Evolutionary conservation across 2,329 filamentous ascomycete genomes (phyloP), one percentile per base, ranked within the genome.

Genomic region (Aspergillus novoparasiticus): DNA sequence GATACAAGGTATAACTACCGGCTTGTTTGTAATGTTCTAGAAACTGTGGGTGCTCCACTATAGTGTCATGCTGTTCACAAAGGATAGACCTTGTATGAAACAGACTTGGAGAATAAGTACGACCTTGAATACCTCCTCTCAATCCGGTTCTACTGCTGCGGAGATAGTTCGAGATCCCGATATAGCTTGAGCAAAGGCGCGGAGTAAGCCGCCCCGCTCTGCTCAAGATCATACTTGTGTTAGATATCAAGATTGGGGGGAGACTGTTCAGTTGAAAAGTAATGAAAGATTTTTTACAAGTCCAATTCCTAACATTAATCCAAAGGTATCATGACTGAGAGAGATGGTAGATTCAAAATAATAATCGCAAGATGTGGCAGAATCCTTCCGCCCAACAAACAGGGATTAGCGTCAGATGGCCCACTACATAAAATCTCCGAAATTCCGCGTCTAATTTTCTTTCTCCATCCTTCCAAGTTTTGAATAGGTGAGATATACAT

Each of bases 381-480:
- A 69, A 68, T 58, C 57, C 32, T 66, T 34, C 72, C 69, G 64
- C 69, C 67, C 54, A 48, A 63, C 62, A 3, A 62, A 71, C 65
- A 23, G 14, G 61, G 69, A 50, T 66, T 76, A 75, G 73, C 60
- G 66, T 48, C 5, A 30, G 21, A 12, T 59, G 34, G 53, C 62
- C 67, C 67, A 65, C 66, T 67, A 76, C 68, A 68, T 68, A 71
- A 68, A 70, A 64, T 62, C 54, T 60, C 64, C 60, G 50, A 51
- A 62, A 59, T 61, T 60, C 45, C 41, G 72, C 72, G 72, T 75
- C 75, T 80, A 81, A 84, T 80, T 85, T 85, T 77, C 78, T 75
- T 80, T 89, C 86, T 90, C 89, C 86, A 94, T 93, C 94, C 93
- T 96, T 97, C 94, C 93, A 93, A 92, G 94, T 97, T 96, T 96